Evolutionary conservation across 345 rosid species (phyloP).

Genomic region (Eucalyptus tenuipes): DNA sequence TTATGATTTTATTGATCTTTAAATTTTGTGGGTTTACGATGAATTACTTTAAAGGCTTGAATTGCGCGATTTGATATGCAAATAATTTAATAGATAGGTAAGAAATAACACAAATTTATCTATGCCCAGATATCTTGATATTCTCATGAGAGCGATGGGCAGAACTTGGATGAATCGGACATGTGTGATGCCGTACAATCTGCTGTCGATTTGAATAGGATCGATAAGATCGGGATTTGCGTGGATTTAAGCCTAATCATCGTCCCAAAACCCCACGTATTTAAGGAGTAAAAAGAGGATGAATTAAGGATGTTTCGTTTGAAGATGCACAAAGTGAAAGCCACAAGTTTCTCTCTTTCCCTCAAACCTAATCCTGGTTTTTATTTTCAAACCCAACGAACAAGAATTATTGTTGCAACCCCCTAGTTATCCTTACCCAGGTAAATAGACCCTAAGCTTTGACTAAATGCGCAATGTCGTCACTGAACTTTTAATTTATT

Average conservation of each 20-base stretch:
- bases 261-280: neutral
- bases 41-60: neutral
- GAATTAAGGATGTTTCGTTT: neutral
- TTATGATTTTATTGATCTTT: neutral
- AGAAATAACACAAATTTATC: neutral
- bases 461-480: accelerated
- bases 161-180: neutral
- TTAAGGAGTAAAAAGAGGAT: neutral
- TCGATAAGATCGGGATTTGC: neutral
- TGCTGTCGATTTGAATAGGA: neutral
- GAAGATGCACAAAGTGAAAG: neutral
- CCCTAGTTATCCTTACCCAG: too few species aligned
- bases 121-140: neutral
- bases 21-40: neutral
- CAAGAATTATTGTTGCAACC: neutral
- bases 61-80: neutral
- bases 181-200: neutral
- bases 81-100: neutral
- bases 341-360: neutral
- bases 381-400: neutral
- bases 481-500: too few species aligned
- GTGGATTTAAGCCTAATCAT: neutral
- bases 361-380: neutral
- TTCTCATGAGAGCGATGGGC: neutral
- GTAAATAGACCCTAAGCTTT: too few species aligned